Evolutionary conservation across 2,329 filamentous ascomycete genomes (phyloP), one percentile per base, ranked within the genome.

Genomic region (Madurella fahalii): DNA sequence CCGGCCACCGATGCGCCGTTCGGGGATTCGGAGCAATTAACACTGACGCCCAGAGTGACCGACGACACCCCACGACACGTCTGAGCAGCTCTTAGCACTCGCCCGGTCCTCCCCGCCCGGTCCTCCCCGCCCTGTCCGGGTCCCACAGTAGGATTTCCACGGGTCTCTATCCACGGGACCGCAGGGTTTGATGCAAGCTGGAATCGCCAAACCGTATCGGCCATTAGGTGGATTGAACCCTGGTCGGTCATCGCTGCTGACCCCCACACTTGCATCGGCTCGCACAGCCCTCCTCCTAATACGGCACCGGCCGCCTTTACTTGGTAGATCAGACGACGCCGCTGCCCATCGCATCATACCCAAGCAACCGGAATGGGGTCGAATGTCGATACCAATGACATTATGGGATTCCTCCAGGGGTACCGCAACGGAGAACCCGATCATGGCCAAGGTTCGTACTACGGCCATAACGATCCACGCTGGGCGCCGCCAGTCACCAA

Each of bases 311-410:
- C 16, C 18, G 42, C 18, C 4, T 43, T 34, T 47, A 44, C 1
- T n/a, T 16, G 7, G 40, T n/a, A 37, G 37, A n/a, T 30, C 16
- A 37, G 40, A 20, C 41, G 17, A 40, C 30, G 32, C 45, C 52
- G 40, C 46, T 32, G 40, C 48, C 18, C 42, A 39, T 20, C 39
- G 8, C 39, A 18, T 5, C 16, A 18, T 9, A 18, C 17, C 34
- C 44, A 47, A 15, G 32, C 17, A 52, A 40, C 41, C 42, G 31
- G 17, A 18, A 58, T 58, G 56, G 52, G 31, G 16, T 25, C 50
- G 40, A 17, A 32, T 30, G 2, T 52, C 34, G 37, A 58, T 25
- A 1, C 48, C 9, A 39, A 17, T 34, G 49, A 52, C 2, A 57
- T 57, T 42, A 17, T 47, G 12, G 15, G 25, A 3, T 50, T 54